phyloP scores from a whole-genome alignment of 495 filamentous ascomycete genomes.

The Aspergillus haitiensis region DNA sequence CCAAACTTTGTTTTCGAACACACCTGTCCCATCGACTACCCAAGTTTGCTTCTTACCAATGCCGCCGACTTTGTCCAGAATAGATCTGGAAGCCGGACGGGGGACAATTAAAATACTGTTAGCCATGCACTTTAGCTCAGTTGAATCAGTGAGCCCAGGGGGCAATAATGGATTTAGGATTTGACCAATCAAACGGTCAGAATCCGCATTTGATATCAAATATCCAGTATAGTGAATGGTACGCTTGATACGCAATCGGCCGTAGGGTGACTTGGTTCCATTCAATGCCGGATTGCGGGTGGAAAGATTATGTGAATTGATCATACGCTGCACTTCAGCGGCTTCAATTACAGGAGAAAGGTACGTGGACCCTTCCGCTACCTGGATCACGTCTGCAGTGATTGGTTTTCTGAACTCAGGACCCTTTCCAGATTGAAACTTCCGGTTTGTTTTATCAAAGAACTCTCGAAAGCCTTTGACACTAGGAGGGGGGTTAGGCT shows the following conservation, averaged over 20 bases:
- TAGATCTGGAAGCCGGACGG: conserved; percentile 61
- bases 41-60: conserved; percentile 78
- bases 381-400: conserved; percentile 79
- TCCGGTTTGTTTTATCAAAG: conserved; percentile 68
- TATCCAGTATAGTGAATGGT: conserved; percentile 95
- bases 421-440: conserved; percentile 34
- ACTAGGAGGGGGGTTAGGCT: conserved; percentile 34
- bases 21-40: conserved; percentile 74
- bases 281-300: conserved; percentile 39
- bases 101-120: conserved; percentile 90
- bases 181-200: conserved; percentile 66
- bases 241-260: conserved; percentile 70
- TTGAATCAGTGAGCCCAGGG: conserved; percentile 45
- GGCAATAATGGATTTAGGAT: conserved; percentile 57
- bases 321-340: conserved; percentile 81
- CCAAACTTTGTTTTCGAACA: conserved; percentile 80
- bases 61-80: conserved; percentile 81
- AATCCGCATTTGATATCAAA: conserved; percentile 69
- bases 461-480: conserved; percentile 81
- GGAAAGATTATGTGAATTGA: conserved; percentile 79
- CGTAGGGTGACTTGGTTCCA: conserved; percentile 32
- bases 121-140: conserved; percentile 78
- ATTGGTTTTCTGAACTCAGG: conserved; percentile 58
- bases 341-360: conserved; percentile 86
- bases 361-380: conserved; percentile 68